These are phyloP conservation scores for Coemansia sp. DNA, from an alignment of 192 early-diverging fungal species.

Conservation along the genomic window DNA sequence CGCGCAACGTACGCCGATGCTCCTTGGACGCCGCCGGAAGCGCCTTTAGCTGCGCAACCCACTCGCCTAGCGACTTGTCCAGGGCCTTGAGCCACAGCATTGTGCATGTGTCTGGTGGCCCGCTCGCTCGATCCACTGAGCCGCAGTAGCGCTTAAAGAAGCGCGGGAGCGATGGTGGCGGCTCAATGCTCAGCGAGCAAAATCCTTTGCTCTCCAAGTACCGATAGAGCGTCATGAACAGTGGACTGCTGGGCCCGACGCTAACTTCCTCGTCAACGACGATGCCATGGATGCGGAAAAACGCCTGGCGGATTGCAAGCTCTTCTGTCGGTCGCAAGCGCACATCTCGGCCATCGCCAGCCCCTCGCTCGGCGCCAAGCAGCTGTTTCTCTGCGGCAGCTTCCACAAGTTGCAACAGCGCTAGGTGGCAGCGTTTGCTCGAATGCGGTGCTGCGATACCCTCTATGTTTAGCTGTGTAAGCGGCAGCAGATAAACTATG, in stretches of 20 bases:
- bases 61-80: constrained; percentile 23
- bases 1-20: constrained; percentile 20
- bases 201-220: constrained; percentile 35
- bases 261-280: constrained; percentile 18
- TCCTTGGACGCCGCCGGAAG: constrained; percentile 11
- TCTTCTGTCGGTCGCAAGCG: constrained; percentile 23
- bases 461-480: constrained; percentile 42
- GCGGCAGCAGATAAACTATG: constrained; percentile 16
- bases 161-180: constrained; percentile 47
- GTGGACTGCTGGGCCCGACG: constrained; percentile 9
- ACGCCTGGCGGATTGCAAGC: constrained; percentile 32
- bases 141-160: constrained; percentile 53
- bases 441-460: constrained; percentile 43
- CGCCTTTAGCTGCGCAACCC: constrained; percentile 15
- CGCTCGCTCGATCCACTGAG: constrained; percentile 5
- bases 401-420: constrained; percentile 23
- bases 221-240: constrained; percentile 42
- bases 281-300: constrained; percentile 27
- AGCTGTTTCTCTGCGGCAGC: constrained; percentile 22
- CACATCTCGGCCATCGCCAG: not conserved
- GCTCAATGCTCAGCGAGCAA: constrained; percentile 48
- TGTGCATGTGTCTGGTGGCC: constrained; percentile 34
- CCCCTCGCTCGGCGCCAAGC: not conserved
- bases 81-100: constrained; percentile 44
- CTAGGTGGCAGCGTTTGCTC: constrained; percentile 7